A percentile compares a stretch with the other conserved stretches of the same genome.
Conservation (phyloP, 1,284 basidiomycete genomes). For the Cutaneotrichosporon cavernicola region DNA sequence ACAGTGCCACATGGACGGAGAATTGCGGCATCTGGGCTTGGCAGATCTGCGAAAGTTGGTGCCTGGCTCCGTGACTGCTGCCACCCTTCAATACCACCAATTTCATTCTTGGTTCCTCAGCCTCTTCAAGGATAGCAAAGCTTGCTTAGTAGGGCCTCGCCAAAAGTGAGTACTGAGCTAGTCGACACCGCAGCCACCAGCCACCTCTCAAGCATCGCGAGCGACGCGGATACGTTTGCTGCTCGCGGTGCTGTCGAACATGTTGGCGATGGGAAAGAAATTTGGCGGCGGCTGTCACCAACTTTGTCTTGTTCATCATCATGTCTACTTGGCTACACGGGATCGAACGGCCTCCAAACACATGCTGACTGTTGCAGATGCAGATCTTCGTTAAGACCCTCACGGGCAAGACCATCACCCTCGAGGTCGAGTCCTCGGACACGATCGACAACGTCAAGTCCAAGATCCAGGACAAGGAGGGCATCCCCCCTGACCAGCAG, state of each 20-base stretch:
- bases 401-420: slow-evolving; percentile 96
- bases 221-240: not conserved
- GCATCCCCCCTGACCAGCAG: slow-evolving; percentile 81
- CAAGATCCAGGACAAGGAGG: slow-evolving; percentile 95
- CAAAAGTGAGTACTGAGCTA: not conserved
- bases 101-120: slow-evolving; percentile 6
- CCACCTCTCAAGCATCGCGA: not conserved
- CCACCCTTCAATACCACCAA: not conserved
- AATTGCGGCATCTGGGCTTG: not conserved
- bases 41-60: slow-evolving; percentile 1
- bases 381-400: slow-evolving; percentile 56
- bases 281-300: not conserved
- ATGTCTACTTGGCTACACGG: not conserved
- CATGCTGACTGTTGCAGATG: slow-evolving; percentile 5
- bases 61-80: not conserved
- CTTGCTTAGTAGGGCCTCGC: slow-evolving; percentile 11
- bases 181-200: not conserved
- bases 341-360: not conserved
- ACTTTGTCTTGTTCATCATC: not conserved
- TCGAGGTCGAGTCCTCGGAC: slow-evolving; percentile 84
- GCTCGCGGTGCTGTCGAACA: not conserved
- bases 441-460: slow-evolving; percentile 98
- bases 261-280: not conserved
- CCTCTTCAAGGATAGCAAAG: slow-evolving; percentile 11
- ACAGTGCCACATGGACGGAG: not conserved